Conservation (phyloP, 106 monocot species). For the Dioscorea alata region DNA sequence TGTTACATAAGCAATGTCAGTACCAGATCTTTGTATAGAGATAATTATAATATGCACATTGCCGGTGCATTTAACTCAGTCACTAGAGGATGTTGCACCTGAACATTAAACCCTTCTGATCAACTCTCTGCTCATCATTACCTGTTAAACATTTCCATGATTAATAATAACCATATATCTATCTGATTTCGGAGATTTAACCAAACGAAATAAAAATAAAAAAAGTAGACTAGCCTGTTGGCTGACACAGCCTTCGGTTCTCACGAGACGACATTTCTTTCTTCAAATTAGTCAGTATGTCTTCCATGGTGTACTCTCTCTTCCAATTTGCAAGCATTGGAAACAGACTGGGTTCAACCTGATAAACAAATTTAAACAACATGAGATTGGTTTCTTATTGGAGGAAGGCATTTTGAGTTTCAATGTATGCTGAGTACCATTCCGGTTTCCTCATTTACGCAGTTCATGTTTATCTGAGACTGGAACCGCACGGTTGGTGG, state of each 20-base stretch:
- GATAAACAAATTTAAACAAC: background rate
- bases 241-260: constrained; percentile 57
- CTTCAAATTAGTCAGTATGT: constrained; percentile 53
- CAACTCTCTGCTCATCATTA: constrained; percentile 55
- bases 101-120: constrained; percentile 54
- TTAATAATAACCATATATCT: no score
- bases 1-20: no score
- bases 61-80: background rate
- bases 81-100: constrained; percentile 59
- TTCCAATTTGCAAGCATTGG: constrained; percentile 68
- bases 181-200: no score
- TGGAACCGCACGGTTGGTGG: constrained; percentile 17
- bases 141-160: constrained; percentile 23
- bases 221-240: constrained; percentile 37
- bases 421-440: background rate
- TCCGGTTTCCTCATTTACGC: constrained; percentile 12
- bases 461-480: constrained; percentile 17
- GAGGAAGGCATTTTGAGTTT: no score
- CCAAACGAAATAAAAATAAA: background rate
- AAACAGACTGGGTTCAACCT: constrained; percentile 64
- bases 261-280: constrained; percentile 75
- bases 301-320: constrained; percentile 76
- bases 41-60: background rate
- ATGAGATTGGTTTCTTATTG: no score
- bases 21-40: no score